These are phyloP conservation scores for Podila minutissima DNA, from an alignment of 192 early-diverging fungal genomes.

Conservation along the genomic window DNA sequence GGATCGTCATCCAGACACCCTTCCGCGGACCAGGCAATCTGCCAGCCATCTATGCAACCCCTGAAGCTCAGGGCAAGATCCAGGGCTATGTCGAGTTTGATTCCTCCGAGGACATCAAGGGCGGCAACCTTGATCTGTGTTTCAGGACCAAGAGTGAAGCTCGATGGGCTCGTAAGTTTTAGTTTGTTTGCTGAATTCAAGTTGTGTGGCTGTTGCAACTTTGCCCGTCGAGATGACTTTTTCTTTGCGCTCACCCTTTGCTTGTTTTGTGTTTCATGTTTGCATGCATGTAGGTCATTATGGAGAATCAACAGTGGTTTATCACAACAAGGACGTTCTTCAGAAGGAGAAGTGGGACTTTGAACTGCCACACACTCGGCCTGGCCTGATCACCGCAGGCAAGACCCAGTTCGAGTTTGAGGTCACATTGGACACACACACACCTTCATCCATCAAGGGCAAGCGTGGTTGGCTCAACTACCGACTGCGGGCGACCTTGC, in stretches of 20 bases:
- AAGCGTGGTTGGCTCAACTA: conserved; percentile 31
- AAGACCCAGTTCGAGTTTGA: conserved; percentile 27
- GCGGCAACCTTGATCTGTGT: conserved; percentile 13
- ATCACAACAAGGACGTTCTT: conserved; percentile 20
- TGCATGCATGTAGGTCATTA: conserved; percentile 5
- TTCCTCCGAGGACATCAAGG: conserved; percentile 29
- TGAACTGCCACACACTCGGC: conserved; percentile 6
- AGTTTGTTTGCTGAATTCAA: neutral
- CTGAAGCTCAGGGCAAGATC: conserved; percentile 13
- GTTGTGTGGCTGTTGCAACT: neutral
- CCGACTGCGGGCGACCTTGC: conserved; percentile 17
- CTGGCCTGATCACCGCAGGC: conserved; percentile 22
- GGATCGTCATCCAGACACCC: conserved; percentile 27
- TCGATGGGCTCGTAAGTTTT: conserved; percentile 28
- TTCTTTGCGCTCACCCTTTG: no score
- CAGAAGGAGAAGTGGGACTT: conserved; percentile 20
- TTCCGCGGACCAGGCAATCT: conserved; percentile 37
- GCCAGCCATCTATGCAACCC: conserved; percentile 33
- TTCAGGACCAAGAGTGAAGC: conserved; percentile 36
- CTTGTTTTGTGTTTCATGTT: neutral
- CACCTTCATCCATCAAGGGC: conserved; percentile 24
- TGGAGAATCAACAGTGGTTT: conserved; percentile 13
- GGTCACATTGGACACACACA: conserved; percentile 2
- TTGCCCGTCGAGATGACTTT: neutral
- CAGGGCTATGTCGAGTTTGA: conserved; percentile 33